Conservation (phyloP, 2,329 filamentous ascomycete species). For the Aureobasidium melanogenum region DNA sequence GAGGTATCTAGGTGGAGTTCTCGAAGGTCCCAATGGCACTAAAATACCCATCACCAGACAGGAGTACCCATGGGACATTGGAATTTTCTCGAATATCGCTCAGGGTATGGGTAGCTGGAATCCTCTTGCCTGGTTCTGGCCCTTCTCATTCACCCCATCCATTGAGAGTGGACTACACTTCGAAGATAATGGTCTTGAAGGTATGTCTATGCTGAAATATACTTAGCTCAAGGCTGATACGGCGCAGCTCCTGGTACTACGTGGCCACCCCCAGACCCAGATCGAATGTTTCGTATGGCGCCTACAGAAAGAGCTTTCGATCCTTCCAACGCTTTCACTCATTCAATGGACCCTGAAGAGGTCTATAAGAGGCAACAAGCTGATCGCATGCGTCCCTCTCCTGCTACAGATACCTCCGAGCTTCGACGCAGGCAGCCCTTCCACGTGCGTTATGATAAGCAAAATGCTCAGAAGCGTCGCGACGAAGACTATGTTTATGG, state of each 20-base stretch:
- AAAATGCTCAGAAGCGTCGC: neutral
- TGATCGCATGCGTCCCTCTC: constrained; percentile 37
- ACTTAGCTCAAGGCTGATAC: constrained; percentile 37
- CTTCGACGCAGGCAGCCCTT: constrained; percentile 33
- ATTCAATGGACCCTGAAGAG: constrained; percentile 38
- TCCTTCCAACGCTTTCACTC: constrained; percentile 27
- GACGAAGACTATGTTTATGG: constrained; percentile 19
- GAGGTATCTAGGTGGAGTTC: constrained; percentile 45
- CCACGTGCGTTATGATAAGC: constrained; percentile 31
- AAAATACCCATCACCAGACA: constrained; percentile 50
- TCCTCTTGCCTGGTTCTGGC: constrained; percentile 59
- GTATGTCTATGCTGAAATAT: constrained; percentile 26
- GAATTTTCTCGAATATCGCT: constrained; percentile 62
- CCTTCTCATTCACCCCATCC: constrained; percentile 48
- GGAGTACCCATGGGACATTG: constrained; percentile 77
- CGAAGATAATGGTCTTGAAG: constrained; percentile 71
- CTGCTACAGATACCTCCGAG: constrained; percentile 21
- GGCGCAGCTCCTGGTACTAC: constrained; percentile 25
- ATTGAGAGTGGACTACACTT: constrained; percentile 48
- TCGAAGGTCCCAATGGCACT: constrained; percentile 47
- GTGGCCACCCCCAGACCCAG: constrained; percentile 45
- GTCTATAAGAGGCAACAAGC: constrained; percentile 46
- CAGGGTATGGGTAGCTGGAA: constrained; percentile 68
- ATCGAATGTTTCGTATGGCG: constrained; percentile 31
- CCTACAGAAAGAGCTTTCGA: constrained; percentile 15